Evolutionary conservation across 2,329 filamentous ascomycete genomes (phyloP).

Genomic region (Talaromyces sp.): DNA sequence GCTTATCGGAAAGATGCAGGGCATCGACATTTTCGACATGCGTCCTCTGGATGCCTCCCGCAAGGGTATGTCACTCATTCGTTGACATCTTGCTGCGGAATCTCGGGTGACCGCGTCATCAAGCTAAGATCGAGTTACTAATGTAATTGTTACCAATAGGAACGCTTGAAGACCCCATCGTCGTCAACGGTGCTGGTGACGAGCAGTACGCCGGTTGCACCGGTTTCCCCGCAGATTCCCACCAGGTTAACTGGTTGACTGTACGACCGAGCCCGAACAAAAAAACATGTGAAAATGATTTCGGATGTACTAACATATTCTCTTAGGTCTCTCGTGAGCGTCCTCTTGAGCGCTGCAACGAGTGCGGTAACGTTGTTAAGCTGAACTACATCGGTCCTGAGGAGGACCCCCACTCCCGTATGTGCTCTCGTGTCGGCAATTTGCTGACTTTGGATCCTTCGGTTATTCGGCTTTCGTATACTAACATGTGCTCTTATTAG

Average conservation of each 20-base stretch:
- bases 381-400: constrained; percentile 92
- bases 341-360: constrained; percentile 90
- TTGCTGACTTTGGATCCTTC: background rate
- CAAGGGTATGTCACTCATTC: constrained; percentile 61
- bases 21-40: constrained; percentile 98
- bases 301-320: constrained; percentile 20
- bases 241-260: constrained; percentile 86
- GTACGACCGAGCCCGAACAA: constrained; percentile 54
- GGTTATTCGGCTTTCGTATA: background rate
- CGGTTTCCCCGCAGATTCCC: constrained; percentile 87
- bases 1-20: constrained; percentile 99
- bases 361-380: constrained; percentile 96
- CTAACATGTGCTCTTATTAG: constrained; percentile 22
- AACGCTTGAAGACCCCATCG: constrained; percentile 86
- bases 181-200: constrained; percentile 87
- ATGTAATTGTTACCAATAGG: constrained; percentile 52
- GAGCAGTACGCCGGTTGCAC: constrained; percentile 98
- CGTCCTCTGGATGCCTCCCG: constrained; percentile 89
- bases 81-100: background rate
- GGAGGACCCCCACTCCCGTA: constrained; percentile 68
- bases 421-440: constrained; percentile 23
- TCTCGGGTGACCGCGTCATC: background rate
- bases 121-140: constrained; percentile 10
- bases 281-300: background rate
- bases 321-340: constrained; percentile 79